phyloP scores from a whole-genome alignment of 768 basidiomycete species.

The Hypsizygus marmoreus region DNA sequence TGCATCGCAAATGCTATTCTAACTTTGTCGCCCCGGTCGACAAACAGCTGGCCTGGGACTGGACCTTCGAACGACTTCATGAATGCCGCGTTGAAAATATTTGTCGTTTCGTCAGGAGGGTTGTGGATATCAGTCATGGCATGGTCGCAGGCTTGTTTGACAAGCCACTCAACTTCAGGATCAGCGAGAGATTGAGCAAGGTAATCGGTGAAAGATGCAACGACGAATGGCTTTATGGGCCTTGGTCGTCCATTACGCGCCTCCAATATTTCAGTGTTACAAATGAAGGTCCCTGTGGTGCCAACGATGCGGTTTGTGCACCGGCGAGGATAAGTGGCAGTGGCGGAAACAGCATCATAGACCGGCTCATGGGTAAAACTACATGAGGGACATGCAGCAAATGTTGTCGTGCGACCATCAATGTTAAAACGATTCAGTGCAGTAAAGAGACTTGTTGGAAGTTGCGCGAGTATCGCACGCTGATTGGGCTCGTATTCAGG shows the following conservation, averaged over 20 bases:
- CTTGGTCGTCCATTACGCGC: background rate
- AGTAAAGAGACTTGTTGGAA: slow-evolving; percentile 14
- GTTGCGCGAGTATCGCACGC: slow-evolving; percentile 8
- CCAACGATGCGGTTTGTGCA: slow-evolving; percentile 4
- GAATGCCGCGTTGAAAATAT: no score
- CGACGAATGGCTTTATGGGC: slow-evolving; percentile 13
- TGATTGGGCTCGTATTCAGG: slow-evolving; percentile 2
- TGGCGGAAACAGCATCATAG: slow-evolving; percentile 1
- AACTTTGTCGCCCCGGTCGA: slow-evolving; percentile 1
- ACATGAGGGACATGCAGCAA: no score
- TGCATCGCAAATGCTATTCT: no score
- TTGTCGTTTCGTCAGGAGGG: no score
- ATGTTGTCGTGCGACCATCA: no score
- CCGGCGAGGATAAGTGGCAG: slow-evolving; percentile 1
- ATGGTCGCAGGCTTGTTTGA: slow-evolving; percentile 10
- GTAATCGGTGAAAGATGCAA: slow-evolving; percentile 9
- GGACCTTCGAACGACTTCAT: slow-evolving; percentile 4
- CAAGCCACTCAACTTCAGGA: slow-evolving; percentile 2
- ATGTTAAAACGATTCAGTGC: no score
- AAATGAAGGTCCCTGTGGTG: background rate
- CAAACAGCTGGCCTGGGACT: background rate
- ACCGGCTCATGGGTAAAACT: no score
- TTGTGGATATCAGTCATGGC: background rate
- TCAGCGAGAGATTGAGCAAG: slow-evolving; percentile 10
- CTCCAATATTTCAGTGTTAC: background rate